phyloP scores from a whole-genome alignment of 2,329 filamentous ascomycete species.

The Tolypocladium guangdongense region DNA sequence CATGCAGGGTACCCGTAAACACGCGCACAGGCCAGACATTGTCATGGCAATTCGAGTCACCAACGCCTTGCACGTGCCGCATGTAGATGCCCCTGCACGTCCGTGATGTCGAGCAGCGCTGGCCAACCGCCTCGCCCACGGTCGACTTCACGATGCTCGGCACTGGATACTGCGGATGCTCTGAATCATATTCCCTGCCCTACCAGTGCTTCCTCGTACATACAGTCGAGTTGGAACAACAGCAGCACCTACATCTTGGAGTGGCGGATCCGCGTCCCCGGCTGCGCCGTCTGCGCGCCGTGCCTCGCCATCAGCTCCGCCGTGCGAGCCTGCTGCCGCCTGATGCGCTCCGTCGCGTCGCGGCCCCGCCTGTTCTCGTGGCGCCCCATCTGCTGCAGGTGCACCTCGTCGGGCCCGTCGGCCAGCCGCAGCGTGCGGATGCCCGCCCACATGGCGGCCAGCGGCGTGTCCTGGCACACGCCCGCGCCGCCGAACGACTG shows the following conservation, averaged over 20 bases:
- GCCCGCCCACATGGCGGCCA: constrained; percentile 72
- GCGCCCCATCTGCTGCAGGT: constrained; percentile 67
- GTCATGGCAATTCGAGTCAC: not conserved
- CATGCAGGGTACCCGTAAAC: too few relatives aligned
- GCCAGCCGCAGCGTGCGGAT: constrained; percentile 77
- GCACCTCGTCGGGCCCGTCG: constrained; percentile 95
- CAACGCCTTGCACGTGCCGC: not conserved
- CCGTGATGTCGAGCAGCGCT: not conserved
- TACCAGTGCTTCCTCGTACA: not conserved
- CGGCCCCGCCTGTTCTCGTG: constrained; percentile 66
- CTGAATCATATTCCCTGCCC: not conserved
- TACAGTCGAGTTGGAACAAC: not conserved
- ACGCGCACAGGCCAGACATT: not conserved
- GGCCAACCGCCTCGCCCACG: not conserved
- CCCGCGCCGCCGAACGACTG: constrained; percentile 88
- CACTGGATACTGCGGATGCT: not conserved
- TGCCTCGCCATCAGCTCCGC: constrained; percentile 55
- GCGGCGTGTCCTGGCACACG: constrained; percentile 86
- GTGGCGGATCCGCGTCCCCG: constrained; percentile 39
- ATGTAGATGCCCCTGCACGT: not conserved
- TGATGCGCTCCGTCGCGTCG: constrained; percentile 50
- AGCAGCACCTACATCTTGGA: constrained; percentile 30
- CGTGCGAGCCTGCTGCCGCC: constrained; percentile 53
- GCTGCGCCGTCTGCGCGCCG: constrained; percentile 32
- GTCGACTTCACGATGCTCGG: not conserved